These are phyloP conservation scores for Fusarium armeniacum DNA, from an alignment of 2,329 filamentous ascomycete genomes.

Conservation along the genomic window DNA sequence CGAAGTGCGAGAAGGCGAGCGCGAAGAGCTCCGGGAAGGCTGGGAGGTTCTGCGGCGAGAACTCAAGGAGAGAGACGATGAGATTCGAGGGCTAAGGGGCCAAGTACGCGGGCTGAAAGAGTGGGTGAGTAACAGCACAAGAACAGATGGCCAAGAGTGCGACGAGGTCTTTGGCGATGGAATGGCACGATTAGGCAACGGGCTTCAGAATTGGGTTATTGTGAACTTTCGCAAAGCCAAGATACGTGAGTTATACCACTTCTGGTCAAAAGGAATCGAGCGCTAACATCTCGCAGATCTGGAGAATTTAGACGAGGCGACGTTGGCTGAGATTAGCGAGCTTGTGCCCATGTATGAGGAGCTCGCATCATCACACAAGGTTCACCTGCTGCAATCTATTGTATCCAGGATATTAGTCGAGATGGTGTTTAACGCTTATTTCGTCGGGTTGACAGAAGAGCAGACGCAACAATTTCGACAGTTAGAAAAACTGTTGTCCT, in stretches of 20 bases:
- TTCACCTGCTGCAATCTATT: conserved; percentile 73
- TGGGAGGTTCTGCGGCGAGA: conserved; percentile 64
- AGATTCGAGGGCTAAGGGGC: conserved; percentile 66
- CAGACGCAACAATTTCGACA: conserved; percentile 65
- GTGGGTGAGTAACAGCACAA: conserved; percentile 77
- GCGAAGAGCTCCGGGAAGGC: conserved; percentile 64
- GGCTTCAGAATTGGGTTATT: conserved; percentile 81
- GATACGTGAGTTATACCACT: conserved; percentile 59
- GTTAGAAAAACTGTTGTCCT: conserved; percentile 58
- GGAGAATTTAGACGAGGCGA: conserved; percentile 57
- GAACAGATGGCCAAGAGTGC: conserved; percentile 71
- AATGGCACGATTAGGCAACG: conserved; percentile 73
- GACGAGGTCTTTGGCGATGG: conserved; percentile 76
- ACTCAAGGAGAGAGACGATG: conserved; percentile 66
- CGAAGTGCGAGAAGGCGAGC: conserved; percentile 62
- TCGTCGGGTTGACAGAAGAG: conserved; percentile 71
- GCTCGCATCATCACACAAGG: conserved; percentile 67
- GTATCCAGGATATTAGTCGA: conserved; percentile 72
- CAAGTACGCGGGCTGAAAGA: conserved; percentile 78
- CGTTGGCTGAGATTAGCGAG: conserved; percentile 59
- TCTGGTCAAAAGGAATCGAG: neutral
- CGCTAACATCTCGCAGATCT: conserved; percentile 57
- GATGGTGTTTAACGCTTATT: conserved; percentile 72
- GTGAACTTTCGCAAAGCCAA: conserved; percentile 75
- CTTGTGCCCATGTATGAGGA: conserved; percentile 72